Conservation (phyloP, 805 yeast species). For the Yarrowia sp. region DNA sequence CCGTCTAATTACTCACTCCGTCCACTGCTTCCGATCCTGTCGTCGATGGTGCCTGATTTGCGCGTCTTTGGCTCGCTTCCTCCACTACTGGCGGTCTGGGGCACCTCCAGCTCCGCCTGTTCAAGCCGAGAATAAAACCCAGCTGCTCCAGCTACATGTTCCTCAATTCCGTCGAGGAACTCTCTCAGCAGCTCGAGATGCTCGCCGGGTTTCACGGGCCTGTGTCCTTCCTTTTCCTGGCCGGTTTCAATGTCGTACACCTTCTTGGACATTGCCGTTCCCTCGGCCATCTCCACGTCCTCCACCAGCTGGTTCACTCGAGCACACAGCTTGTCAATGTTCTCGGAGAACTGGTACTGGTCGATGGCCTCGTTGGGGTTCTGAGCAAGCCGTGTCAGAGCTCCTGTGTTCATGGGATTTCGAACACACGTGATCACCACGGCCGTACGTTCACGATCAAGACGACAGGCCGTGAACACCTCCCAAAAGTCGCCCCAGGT, state of each 20-base stretch:
- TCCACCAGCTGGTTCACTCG: slow-evolving; percentile 14
- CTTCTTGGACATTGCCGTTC: not conserved
- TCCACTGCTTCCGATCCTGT: not conserved
- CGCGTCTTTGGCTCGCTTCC: not conserved
- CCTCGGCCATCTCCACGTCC: slow-evolving; percentile 13
- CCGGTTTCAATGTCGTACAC: slow-evolving; percentile 2
- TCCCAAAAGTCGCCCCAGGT: slow-evolving; percentile 35
- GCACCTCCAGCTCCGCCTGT: not conserved
- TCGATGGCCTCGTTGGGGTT: slow-evolving; percentile 29
- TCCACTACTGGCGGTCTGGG: slow-evolving; percentile 8
- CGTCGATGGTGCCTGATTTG: not conserved
- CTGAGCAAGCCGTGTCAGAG: not conserved
- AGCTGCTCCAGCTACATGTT: slow-evolving; percentile 1
- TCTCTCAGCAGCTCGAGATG: slow-evolving; percentile 7
- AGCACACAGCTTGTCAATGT: slow-evolving; percentile 27
- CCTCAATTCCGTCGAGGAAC: slow-evolving; percentile 5
- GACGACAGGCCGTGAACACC: slow-evolving; percentile 28
- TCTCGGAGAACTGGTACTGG: slow-evolving; percentile 36
- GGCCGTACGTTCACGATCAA: slow-evolving; percentile 30
- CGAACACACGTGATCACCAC: slow-evolving; percentile 9
- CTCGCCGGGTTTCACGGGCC: not conserved
- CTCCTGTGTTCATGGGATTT: not conserved
- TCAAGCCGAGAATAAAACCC: slow-evolving; percentile 5
- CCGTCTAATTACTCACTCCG: not conserved
- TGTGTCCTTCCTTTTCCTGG: not conserved